A percentile compares a stretch with the other conserved stretches of the same genome.
Evolutionary conservation across 2,329 filamentous ascomycete genomes (phyloP).

Genomic region (Penicillium fuscoglaucum): DNA sequence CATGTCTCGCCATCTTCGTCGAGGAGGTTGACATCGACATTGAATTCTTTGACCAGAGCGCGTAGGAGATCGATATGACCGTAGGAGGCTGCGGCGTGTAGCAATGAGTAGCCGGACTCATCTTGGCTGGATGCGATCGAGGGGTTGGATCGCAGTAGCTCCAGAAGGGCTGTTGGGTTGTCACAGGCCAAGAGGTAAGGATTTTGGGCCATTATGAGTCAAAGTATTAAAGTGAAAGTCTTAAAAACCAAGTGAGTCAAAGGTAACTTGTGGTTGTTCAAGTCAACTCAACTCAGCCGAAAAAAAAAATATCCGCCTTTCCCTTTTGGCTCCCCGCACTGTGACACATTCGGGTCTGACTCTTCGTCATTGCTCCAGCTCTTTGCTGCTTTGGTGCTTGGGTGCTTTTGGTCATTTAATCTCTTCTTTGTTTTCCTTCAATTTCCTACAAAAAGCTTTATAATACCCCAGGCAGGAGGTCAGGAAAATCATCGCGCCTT

Average conservation of each 20-base stretch:
- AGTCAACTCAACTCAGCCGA: not conserved
- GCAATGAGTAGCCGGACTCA: conserved; percentile 86
- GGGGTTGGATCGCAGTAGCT: conserved; percentile 71
- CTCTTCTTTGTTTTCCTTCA: not conserved
- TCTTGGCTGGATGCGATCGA: conserved; percentile 79
- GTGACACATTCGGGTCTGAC: conserved; percentile 13
- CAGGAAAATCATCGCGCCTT: not conserved
- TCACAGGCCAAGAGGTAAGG: conserved; percentile 79
- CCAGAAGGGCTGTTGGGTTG: conserved; percentile 70
- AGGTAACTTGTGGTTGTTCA: not conserved
- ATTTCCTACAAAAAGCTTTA: not conserved
- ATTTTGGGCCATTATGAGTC: conserved; percentile 51
- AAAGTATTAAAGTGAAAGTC: not conserved
- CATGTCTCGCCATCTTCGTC: conserved; percentile 94
- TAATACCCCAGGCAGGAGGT: not conserved
- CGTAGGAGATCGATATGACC: conserved; percentile 79
- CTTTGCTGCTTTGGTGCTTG: not conserved
- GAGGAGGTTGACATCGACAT: conserved; percentile 74
- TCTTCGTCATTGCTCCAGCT: not conserved
- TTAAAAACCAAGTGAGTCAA: not conserved
- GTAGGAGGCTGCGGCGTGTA: conserved; percentile 93
- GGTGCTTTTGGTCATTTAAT: too few species aligned
- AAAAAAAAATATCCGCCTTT: conserved; percentile 13
- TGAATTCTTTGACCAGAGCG: conserved; percentile 70
- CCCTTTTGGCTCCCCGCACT: conserved; percentile 27